Evolutionary conservation across 2,329 filamentous ascomycete species (phyloP).

Genomic region (Amauroascus verrucosus): DNA sequence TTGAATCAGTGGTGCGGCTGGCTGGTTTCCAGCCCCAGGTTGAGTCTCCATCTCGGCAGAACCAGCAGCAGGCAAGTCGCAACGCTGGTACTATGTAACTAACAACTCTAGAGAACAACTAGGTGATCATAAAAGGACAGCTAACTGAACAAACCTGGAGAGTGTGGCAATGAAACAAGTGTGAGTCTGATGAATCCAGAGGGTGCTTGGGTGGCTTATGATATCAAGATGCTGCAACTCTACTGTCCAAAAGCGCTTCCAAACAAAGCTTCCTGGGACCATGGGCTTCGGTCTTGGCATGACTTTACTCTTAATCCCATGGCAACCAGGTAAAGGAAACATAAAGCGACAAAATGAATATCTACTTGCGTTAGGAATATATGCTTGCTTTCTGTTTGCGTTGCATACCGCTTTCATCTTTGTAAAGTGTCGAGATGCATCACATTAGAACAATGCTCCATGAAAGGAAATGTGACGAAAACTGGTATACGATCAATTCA

Average conservation of each 20-base stretch:
- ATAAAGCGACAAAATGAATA: too few species aligned
- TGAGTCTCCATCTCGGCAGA: constrained; percentile 13
- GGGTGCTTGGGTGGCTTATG: not conserved
- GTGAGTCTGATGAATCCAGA: not conserved
- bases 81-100: not conserved
- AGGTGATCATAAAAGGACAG: not conserved
- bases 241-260: not conserved
- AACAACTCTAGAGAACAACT: not conserved
- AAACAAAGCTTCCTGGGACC: not conserved
- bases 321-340: too few species aligned
- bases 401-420: too few species aligned
- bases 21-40: constrained; percentile 20
- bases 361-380: too few species aligned
- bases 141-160: not conserved
- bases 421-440: too few species aligned
- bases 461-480: too few species aligned
- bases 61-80: not conserved
- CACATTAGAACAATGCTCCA: too few species aligned
- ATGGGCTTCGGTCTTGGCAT: not conserved
- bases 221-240: not conserved
- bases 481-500: too few species aligned
- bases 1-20: constrained; percentile 20
- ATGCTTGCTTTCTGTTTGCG: too few species aligned
- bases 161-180: not conserved
- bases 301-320: not conserved